Conservation (phyloP, 164 flowering plant species). For the Vitis amurensis region DNA sequence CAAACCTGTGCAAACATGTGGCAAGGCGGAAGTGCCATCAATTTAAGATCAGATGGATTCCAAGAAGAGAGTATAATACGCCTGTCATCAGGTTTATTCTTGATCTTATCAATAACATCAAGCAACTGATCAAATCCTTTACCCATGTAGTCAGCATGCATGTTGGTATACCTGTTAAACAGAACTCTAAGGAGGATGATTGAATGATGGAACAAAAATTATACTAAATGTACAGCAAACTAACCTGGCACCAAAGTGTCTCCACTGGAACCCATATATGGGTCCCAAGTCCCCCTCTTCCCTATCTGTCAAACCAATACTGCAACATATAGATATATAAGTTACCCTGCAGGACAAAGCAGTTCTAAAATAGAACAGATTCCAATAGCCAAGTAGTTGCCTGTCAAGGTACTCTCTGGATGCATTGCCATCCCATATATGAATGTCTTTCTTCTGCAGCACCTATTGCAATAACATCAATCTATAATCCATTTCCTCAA, state of each 20-base stretch:
- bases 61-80: slow-evolving; percentile 89
- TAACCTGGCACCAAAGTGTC: slow-evolving; percentile 95
- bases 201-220: neutral
- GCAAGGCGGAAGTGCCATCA: slow-evolving; percentile 98
- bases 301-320: slow-evolving; percentile 75
- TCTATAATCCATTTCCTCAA: too few relatives aligned
- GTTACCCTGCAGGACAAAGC: neutral
- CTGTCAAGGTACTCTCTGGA: slow-evolving; percentile 89
- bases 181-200: neutral
- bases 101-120: slow-evolving; percentile 87
- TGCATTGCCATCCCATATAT: slow-evolving; percentile 95
- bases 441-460: slow-evolving; percentile 84
- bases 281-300: slow-evolving; percentile 98
- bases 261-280: slow-evolving; percentile 95
- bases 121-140: slow-evolving; percentile 91
- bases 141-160: slow-evolving; percentile 95
- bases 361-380: neutral
- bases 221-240: slow-evolving; percentile 2
- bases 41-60: slow-evolving; percentile 90
- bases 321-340: slow-evolving; percentile 15
- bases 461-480: slow-evolving; percentile 30
- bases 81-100: slow-evolving; percentile 78
- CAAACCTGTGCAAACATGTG: slow-evolving; percentile 95
- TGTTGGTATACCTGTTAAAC: slow-evolving; percentile 67
- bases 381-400: slow-evolving; percentile 23